Evolutionary conservation across 257 asterid species (phyloP), one percentile per base, ranked within the genome.

Genomic region (Oldenlandia corymbosa): DNA sequence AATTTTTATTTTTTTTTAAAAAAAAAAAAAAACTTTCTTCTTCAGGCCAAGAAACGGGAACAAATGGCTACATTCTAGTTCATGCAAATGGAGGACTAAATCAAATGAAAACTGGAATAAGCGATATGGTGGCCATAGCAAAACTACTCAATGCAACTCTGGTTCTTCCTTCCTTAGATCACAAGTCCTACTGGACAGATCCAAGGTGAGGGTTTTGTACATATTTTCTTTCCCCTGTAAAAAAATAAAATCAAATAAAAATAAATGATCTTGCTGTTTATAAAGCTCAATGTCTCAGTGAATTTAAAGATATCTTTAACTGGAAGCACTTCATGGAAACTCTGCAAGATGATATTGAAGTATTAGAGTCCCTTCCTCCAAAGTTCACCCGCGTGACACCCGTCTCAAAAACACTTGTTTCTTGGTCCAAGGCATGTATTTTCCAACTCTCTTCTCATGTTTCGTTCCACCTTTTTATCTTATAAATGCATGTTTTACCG

Each of bases 371-470:
- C 43, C 84, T 79, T 54, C 81, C 81, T 8, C 59, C 76, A 7
- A 34, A 36, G 8, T 46, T 69, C 46, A 62, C 72, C 56, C 14
- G 39, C 14, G 32, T 75, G 27, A 69, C 68, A 56, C 78, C 76
- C 4, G 24, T 63, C 21, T 5, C 26, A 24, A 75, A 69, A 58
- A 75, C 74, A 16, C 84, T 76, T 0, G 60, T 53, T 58, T 75
- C 84, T 36, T 79, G 84, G 84, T 79, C 84, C 31, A 79, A 75
- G 81, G 84, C 75, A 79, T 31, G 75, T 34, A n/a, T n/a, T n/a
- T 34, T 9, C 4, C 39, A 3, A 9, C 39, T 34, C 39, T 34
- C 9, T 3, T 34, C 39, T 3, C 9, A 34, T 34, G 39, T 34
- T 34, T 34, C 39, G 9, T n/a, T n/a, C n/a, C n/a, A n/a, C n/a